Conservation (phyloP, 108 stramenopile species). For the Schizochytrium sp. region DNA sequence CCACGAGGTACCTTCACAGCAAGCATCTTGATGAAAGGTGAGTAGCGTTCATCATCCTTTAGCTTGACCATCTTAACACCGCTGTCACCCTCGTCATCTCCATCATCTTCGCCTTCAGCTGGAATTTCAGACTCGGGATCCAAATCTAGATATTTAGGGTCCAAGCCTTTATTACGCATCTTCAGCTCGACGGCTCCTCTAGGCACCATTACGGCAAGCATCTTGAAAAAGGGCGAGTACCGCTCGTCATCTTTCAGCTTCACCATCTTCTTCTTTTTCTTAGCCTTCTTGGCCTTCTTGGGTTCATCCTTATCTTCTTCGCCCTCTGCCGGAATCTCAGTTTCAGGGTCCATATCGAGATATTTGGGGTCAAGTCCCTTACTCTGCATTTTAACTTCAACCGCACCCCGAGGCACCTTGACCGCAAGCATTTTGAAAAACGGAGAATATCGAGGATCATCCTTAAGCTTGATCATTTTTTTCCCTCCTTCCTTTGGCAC, state of each 20-base stretch:
- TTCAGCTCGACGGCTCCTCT: conserved; percentile 31
- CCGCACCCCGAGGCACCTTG: neutral
- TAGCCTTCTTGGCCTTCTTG: neutral
- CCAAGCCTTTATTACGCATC: conserved; percentile 49
- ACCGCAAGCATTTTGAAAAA: conserved; percentile 59
- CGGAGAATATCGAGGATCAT: neutral
- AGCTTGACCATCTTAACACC: conserved; percentile 24
- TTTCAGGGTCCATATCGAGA: conserved; percentile 19
- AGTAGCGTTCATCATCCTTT: conserved; percentile 46
- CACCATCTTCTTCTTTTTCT: conserved; percentile 31
- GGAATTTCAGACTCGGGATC: conserved; percentile 16
- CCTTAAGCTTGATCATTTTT: conserved; percentile 57
- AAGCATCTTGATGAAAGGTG: conserved; percentile 49
- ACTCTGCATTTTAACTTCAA: neutral
- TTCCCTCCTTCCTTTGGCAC: neutral
- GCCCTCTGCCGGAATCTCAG: neutral
- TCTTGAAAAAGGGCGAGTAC: conserved; percentile 25
- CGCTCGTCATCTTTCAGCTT: conserved; percentile 27
- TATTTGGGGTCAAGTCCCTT: neutral
- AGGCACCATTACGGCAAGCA: conserved; percentile 42
- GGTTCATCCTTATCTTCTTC: neutral
- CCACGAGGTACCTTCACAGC: conserved; percentile 56
- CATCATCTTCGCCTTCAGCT: conserved; percentile 26
- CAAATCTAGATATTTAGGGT: conserved; percentile 29
- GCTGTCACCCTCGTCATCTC: neutral